Evolutionary conservation across 257 asterid species (phyloP).

Genomic region (Paulownia fortunei): DNA sequence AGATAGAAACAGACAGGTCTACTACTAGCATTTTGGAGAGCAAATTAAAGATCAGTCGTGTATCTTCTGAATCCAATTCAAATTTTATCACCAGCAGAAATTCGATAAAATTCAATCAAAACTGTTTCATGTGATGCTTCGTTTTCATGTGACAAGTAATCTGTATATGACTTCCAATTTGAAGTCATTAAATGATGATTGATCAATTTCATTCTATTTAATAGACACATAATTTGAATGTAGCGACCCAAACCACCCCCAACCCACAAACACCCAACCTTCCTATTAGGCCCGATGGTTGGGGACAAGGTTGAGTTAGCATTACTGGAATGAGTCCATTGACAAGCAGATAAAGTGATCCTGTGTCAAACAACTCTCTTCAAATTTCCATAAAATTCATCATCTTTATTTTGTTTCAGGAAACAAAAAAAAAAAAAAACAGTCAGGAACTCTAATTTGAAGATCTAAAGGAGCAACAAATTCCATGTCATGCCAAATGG

Average conservation of each 20-base stretch:
- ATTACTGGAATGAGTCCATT: not conserved
- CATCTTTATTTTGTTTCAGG: not conserved
- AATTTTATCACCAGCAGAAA: not conserved
- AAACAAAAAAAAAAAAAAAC: too few species aligned
- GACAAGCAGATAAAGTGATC: not conserved
- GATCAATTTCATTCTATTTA: not conserved
- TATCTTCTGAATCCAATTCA: not conserved
- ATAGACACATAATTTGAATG: not conserved
- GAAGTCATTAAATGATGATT: not conserved
- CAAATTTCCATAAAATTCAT: not conserved
- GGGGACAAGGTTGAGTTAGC: not conserved
- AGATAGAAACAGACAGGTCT: not conserved
- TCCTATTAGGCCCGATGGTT: not conserved
- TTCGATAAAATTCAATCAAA: not conserved
- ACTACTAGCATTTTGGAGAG: not conserved
- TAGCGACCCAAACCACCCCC: not conserved
- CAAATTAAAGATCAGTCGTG: not conserved
- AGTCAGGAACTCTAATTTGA: not conserved
- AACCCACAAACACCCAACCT: not conserved
- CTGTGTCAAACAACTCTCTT: not conserved
- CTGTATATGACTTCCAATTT: too few species aligned
- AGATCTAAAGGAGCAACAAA: not conserved
- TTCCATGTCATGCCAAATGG: not conserved
- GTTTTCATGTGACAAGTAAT: not conserved
- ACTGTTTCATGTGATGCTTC: not conserved